Evolutionary conservation across 164 flowering plant genomes (phyloP), one percentile per base, ranked within the genome.

Genomic region (Vitis labrusca): DNA sequence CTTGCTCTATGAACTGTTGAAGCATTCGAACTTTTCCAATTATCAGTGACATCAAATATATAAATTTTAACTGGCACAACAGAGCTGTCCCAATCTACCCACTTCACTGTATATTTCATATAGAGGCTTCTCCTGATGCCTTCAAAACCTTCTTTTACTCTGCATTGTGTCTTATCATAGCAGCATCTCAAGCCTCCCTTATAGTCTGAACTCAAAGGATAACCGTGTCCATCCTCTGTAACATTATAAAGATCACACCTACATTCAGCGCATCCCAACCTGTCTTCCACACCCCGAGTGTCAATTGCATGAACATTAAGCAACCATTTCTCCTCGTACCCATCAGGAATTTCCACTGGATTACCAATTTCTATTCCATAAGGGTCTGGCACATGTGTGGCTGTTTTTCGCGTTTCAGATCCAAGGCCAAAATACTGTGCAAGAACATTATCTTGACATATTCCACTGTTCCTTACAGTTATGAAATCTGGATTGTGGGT

Each of bases 281-380:
- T 82, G 72, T 93, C 94, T 69, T 77, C 94, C 60, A 78, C 92
- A 13, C 90, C 98, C 3, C 98, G 81, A 2, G 97, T 93, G 69
- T 95, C 99, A 66, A 93, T 93, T 8, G 96, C 97, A 73, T 95
- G 99, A 14, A 92, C 81, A 75, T 93, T 95, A 53, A 95, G 77
- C 73, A 84, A 1, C 99, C 99, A 95, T 66, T 71, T 73, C 63
- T 91, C 94, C 71, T 88, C 97, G 72, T 77, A 85, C 11, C 98
- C 97, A 7, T 50, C 66, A 19, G 95, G 94, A 65, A 91, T 76
- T 53, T 83, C 86, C 0, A 19, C 76, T 3, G 89, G 88, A 74
- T 88, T 85, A 15, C 98, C 99, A 57, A 90, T 77, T 74, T 91
- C 93, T 65, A 92, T 89, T 3, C 91, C 98, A 71, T 84, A 93